Base-by-base conservation (phyloP, 441 rosid species). In the Pelargonium myrrhifolium region DNA sequence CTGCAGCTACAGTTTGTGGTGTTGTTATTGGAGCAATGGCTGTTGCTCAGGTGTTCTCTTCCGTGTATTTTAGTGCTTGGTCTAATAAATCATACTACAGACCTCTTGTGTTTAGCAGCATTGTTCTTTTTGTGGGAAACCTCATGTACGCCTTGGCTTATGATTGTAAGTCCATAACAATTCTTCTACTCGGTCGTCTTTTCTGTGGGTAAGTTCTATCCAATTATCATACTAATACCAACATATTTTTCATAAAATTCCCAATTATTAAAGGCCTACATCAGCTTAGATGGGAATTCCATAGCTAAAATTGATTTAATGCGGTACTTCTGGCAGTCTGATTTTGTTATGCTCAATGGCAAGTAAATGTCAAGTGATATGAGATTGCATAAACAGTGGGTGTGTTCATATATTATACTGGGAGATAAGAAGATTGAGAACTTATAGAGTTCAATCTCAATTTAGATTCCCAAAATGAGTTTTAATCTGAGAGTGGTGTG, bases 1-100 rank as follows among this genome's bases (percentile, higher is more conserved):
- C 99, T 66, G 90, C 99, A 65, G 95, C 99, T 68, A 95, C 99
- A 31, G 98, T 95, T 80, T 95, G 99, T 68, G 99, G 99, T 82
- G 64, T 90, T 67, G 95, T 95, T 24, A 92, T 95, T 67, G 99
- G 99, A 65, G 84, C 99, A 67, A 95, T 95, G 98, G 99, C 98
- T 43, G 88, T 90, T 65, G 99, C 99, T 15, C 97, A 95, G 81
- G 82, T 95, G 60, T 95, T 95, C 78, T 92, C 99, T 51, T 95
- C 98, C 3, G 92, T 92, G 64, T 95, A 95, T 79, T 90, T 92
- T 74, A 95, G 99, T 75, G 98, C 96, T 7, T 95, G 98, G 97
- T 95, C 98, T 64, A 95, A 92, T 75, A 86, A 70, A 73, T 95
- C 98, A 39, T 95, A 95, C 85, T 92, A 84, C 85, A 86, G 71